Conservation (phyloP, 2,329 filamentous ascomycete species). For the Microdochium bolleyi region DNA sequence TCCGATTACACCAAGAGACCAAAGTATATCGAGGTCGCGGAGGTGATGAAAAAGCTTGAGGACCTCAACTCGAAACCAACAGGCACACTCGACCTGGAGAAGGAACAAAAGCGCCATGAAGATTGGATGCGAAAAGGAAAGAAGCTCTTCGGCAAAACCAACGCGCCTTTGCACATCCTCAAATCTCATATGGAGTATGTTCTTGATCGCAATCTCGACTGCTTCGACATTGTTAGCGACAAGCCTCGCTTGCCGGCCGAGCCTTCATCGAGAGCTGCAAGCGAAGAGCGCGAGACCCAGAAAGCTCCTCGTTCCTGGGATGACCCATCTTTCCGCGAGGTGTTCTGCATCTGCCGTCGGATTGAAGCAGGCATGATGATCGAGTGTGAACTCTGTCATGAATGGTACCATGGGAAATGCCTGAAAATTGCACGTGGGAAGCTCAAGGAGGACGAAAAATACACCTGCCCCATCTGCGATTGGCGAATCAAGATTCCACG, state of each 20-base stretch:
- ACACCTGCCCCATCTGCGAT: constrained; percentile 96
- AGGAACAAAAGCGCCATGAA: constrained; percentile 88
- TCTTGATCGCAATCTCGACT: constrained; percentile 78
- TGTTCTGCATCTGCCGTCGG: constrained; percentile 93
- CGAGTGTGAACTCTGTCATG: constrained; percentile 94
- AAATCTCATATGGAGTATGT: constrained; percentile 94
- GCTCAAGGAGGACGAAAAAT: constrained; percentile 97
- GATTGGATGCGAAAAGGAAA: constrained; percentile 99
- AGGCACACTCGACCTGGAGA: constrained; percentile 87
- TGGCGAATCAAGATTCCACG: constrained; percentile 95
- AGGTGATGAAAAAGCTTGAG: constrained; percentile 78
- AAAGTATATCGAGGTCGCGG: constrained; percentile 81
- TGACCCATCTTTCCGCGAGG: constrained; percentile 61
- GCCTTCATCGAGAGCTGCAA: constrained; percentile 78
- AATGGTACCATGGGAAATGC: constrained; percentile 99
- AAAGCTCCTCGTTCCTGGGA: constrained; percentile 46
- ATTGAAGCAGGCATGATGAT: constrained; percentile 99
- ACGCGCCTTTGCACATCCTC: constrained; percentile 91
- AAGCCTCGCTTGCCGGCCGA: constrained; percentile 86
- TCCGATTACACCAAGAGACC: constrained; percentile 72
- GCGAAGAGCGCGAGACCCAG: constrained; percentile 35
- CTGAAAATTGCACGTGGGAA: constrained; percentile 96
- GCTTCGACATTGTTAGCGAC: constrained; percentile 80
- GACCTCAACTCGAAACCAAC: constrained; percentile 88
- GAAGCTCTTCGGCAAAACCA: constrained; percentile 95